phyloP scores from a whole-genome alignment of 768 basidiomycete species.

The Auricularia auricula-judae region DNA sequence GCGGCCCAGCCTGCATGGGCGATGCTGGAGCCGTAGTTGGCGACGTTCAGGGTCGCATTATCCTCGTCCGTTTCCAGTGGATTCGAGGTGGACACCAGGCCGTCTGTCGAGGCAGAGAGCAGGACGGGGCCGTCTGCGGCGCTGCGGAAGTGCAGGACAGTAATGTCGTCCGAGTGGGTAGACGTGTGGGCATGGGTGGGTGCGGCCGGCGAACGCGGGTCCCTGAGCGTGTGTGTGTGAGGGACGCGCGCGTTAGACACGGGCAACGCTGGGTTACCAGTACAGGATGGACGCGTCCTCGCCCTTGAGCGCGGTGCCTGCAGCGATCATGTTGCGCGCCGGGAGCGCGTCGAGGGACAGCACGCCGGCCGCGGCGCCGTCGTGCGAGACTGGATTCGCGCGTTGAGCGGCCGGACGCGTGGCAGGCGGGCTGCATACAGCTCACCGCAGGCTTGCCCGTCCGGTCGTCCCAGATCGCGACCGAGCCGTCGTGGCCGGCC shows the following conservation, averaged over 20 bases:
- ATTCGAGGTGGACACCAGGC: conserved; percentile 63
- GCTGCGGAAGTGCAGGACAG: conserved; percentile 49
- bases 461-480: conserved; percentile 70
- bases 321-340: conserved; percentile 65
- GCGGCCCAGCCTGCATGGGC: conserved; percentile 65
- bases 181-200: conserved; percentile 69
- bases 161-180: conserved; percentile 91
- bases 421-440: conserved; percentile 34
- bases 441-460: conserved; percentile 36
- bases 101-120: conserved; percentile 80
- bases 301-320: conserved; percentile 69
- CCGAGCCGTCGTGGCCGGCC: conserved; percentile 58
- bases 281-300: conserved; percentile 78
- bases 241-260: background rate
- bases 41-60: conserved; percentile 68
- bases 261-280: conserved; percentile 40
- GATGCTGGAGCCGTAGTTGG: conserved; percentile 78
- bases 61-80: conserved; percentile 76
- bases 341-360: conserved; percentile 61
- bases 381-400: conserved; percentile 35
- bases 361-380: conserved; percentile 32
- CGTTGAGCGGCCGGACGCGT: conserved; percentile 3
- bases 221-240: conserved; percentile 38
- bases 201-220: conserved; percentile 63
- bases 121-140: conserved; percentile 31